phyloP scores from a whole-genome alignment of 768 basidiomycete species.

The Hirschioporus abietinus region DNA sequence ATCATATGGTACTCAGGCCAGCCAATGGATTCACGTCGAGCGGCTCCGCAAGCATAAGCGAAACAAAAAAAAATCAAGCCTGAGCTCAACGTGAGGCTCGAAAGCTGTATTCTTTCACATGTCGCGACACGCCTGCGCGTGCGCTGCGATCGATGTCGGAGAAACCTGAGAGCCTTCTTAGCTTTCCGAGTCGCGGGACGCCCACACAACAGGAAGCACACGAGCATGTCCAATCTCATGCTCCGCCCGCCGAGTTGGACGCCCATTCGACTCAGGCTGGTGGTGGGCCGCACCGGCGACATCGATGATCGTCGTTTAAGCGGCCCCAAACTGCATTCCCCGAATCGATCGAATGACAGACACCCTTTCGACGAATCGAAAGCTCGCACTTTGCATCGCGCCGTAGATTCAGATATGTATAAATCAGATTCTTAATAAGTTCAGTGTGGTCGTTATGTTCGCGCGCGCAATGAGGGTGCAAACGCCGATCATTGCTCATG shows the following conservation, averaged over 20 bases:
- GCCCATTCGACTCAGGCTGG: background rate
- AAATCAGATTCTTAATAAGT: no score
- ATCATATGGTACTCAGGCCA: no score
- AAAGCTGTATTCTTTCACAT: background rate
- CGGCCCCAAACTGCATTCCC: background rate
- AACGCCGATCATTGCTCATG: no score
- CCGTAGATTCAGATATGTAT: no score
- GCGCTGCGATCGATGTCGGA: background rate
- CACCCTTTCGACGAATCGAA: no score
- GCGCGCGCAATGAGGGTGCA: no score
- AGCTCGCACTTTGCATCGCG: no score
- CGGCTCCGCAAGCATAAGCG: no score
- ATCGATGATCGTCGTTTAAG: background rate
- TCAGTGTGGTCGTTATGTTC: no score
- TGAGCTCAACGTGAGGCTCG: no score
- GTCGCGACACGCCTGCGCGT: background rate
- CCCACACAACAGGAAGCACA: background rate
- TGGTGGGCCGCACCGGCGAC: background rate
- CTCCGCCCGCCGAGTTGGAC: background rate
- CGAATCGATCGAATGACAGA: background rate
- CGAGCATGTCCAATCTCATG: background rate
- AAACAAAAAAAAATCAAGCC: no score
- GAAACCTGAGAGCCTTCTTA: background rate
- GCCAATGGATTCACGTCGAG: no score
- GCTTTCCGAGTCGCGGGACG: background rate